Conservation (phyloP, 1,284 basidiomycete genomes). For the Malassezia restricta region DNA sequence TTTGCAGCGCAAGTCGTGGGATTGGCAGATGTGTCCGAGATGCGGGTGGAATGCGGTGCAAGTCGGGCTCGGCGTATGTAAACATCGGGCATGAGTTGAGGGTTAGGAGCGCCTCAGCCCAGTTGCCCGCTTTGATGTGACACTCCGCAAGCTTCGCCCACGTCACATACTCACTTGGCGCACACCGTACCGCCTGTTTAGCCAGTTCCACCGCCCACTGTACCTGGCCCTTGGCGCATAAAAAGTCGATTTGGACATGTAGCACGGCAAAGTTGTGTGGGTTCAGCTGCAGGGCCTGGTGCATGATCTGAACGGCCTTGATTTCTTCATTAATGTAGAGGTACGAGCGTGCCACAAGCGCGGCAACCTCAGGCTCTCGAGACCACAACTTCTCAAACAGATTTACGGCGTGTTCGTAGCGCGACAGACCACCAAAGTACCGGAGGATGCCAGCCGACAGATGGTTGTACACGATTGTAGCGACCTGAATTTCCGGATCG, state of each 20-base stretch:
- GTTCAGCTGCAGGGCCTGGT: constrained; percentile 65
- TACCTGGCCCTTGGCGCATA: constrained; percentile 58
- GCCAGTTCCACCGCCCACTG: constrained; percentile 89
- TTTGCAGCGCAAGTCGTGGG: constrained; percentile 69
- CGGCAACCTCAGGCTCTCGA: constrained; percentile 77
- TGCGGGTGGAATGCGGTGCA: constrained; percentile 73
- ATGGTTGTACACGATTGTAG: constrained; percentile 93
- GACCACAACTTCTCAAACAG: constrained; percentile 81
- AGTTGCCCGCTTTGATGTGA: constrained; percentile 80
- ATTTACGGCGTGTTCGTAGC: constrained; percentile 76
- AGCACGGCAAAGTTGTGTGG: constrained; percentile 87
- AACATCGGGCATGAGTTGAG: constrained; percentile 99
- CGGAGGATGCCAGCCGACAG: constrained; percentile 88
- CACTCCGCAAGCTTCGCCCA: constrained; percentile 96
- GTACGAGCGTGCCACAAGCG: constrained; percentile 76
- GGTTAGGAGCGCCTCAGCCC: constrained; percentile 73
- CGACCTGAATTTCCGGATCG: constrained; percentile 95
- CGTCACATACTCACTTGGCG: constrained; percentile 91
- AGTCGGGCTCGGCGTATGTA: constrained; percentile 91
- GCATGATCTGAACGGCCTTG: constrained; percentile 89
- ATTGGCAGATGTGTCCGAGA: constrained; percentile 75
- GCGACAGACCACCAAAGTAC: constrained; percentile 84
- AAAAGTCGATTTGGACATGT: constrained; percentile 85
- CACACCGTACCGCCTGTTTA: constrained; percentile 84
- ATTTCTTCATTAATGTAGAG: constrained; percentile 96